phyloP scores from a whole-genome alignment of 495 filamentous ascomycete genomes.

The Podospora appendiculata region DNA sequence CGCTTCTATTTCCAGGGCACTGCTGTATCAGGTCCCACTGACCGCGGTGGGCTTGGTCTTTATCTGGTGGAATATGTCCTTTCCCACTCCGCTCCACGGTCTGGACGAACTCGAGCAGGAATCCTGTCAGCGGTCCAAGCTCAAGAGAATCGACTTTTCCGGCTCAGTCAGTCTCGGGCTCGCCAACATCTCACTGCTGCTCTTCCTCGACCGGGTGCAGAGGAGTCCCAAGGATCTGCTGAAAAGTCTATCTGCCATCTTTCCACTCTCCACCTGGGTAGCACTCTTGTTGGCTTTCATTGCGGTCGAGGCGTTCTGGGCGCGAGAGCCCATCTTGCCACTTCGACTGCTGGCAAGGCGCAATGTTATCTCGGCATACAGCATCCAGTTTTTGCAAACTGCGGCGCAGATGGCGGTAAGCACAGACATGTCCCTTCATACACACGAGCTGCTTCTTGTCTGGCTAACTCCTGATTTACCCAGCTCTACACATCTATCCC shows the following conservation, averaged over 20 bases:
- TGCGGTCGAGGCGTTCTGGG: constrained; percentile 1
- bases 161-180: constrained; percentile 6
- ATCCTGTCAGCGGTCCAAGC: constrained; percentile 1
- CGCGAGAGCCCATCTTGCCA: constrained; percentile 8
- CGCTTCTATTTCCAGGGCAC: not conserved
- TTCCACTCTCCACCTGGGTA: constrained; percentile 4
- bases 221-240: not conserved
- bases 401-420: constrained; percentile 9
- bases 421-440: not conserved
- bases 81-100: not conserved
- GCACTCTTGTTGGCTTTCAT: constrained; percentile 1
- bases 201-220: constrained; percentile 8
- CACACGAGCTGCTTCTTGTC: not conserved
- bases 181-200: constrained; percentile 5
- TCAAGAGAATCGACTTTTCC: constrained; percentile 9
- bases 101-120: not conserved
- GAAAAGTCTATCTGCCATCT: not conserved
- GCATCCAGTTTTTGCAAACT: constrained; percentile 8
- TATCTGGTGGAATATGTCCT: constrained; percentile 11
- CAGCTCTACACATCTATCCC: constrained; percentile 3
- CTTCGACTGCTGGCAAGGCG: not conserved
- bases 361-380: constrained; percentile 4
- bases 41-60: constrained; percentile 2
- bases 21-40: constrained; percentile 8
- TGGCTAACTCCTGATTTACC: not conserved